Evolutionary conservation across 257 asterid species (phyloP).

Genomic region (Cinchona pubescens): DNA sequence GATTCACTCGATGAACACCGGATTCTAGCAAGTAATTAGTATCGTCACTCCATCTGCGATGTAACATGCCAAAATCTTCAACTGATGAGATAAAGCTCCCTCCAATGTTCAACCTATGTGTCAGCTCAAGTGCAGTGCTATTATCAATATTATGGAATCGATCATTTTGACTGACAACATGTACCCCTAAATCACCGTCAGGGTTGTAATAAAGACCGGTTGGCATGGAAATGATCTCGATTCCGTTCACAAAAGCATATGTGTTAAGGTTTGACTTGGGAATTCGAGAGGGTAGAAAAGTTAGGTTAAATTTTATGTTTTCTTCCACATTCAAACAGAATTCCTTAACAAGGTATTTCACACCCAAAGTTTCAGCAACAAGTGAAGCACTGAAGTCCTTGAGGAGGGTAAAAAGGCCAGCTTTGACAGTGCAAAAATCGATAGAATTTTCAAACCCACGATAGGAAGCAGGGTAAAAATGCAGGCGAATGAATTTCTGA

Average conservation of each 20-base stretch:
- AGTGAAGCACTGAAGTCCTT: slow-evolving; percentile 13
- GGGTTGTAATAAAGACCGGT: slow-evolving; percentile 39
- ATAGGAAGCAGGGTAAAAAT: slow-evolving; percentile 22
- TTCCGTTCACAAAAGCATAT: slow-evolving; percentile 50
- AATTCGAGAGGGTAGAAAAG: slow-evolving; percentile 39
- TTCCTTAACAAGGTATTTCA: slow-evolving; percentile 34
- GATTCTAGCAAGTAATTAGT: slow-evolving; percentile 34
- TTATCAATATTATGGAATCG: slow-evolving; percentile 42
- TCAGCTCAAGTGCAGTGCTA: slow-evolving; percentile 46
- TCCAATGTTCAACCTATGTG: slow-evolving; percentile 49
- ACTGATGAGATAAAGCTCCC: slow-evolving; percentile 42
- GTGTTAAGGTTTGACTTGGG: neutral
- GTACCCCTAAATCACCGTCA: slow-evolving; percentile 34
- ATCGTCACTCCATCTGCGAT: slow-evolving; percentile 49
- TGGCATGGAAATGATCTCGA: slow-evolving; percentile 41
- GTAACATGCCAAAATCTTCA: slow-evolving; percentile 49
- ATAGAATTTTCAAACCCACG: slow-evolving; percentile 19
- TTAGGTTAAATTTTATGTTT: slow-evolving; percentile 26
- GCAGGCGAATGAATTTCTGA: slow-evolving; percentile 24
- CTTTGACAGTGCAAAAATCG: slow-evolving; percentile 19
- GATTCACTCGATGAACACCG: slow-evolving; percentile 22
- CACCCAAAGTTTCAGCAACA: slow-evolving; percentile 27
- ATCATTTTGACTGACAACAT: slow-evolving; percentile 37
- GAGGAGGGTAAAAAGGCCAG: slow-evolving; percentile 19
- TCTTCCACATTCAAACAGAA: slow-evolving; percentile 33